These are phyloP conservation scores for Tulasnella sp. DNA, from an alignment of 768 basidiomycete species.

Conservation along the genomic window DNA sequence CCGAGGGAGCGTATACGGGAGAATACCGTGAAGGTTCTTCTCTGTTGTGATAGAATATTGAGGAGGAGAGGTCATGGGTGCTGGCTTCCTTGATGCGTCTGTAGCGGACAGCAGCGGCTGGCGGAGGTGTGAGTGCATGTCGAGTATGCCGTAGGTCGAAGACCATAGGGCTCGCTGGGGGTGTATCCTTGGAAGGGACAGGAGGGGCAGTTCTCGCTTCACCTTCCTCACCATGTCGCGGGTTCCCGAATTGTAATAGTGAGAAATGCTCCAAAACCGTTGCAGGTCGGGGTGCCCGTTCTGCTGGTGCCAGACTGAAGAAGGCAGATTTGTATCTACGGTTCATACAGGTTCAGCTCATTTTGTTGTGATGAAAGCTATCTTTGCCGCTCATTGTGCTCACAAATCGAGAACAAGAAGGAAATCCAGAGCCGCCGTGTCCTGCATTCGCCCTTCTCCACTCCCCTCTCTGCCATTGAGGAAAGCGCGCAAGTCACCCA, in stretches of 20 bases:
- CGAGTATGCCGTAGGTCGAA: background rate
- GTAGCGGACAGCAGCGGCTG: background rate
- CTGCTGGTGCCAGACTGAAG: slow-evolving; percentile 7
- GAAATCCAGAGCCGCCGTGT: slow-evolving; percentile 8
- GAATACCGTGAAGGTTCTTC: background rate
- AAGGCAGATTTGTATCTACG: slow-evolving; percentile 6
- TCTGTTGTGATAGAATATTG: background rate
- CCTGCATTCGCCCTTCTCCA: background rate
- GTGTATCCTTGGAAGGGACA: background rate
- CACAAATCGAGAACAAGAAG: slow-evolving; percentile 5
- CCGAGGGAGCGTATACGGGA: background rate
- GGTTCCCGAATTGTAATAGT: background rate
- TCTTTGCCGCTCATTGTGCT: background rate
- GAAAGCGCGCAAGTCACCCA: background rate
- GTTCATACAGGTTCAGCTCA: background rate
- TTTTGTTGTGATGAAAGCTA: background rate
- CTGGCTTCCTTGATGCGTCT: background rate
- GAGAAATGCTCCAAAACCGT: slow-evolving; percentile 12
- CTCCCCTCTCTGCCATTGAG: background rate
- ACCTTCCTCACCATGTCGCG: background rate
- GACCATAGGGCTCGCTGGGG: background rate
- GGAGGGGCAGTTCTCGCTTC: background rate
- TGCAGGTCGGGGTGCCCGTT: slow-evolving; percentile 3
- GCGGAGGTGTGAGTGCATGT: background rate
- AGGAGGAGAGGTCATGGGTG: no score